Percentiles rank a stretch among this genome's conserved stretches.
Evolutionary conservation across 2,329 filamentous ascomycete species (phyloP).

Genomic region (Coniochaeta ligniaria): DNA sequence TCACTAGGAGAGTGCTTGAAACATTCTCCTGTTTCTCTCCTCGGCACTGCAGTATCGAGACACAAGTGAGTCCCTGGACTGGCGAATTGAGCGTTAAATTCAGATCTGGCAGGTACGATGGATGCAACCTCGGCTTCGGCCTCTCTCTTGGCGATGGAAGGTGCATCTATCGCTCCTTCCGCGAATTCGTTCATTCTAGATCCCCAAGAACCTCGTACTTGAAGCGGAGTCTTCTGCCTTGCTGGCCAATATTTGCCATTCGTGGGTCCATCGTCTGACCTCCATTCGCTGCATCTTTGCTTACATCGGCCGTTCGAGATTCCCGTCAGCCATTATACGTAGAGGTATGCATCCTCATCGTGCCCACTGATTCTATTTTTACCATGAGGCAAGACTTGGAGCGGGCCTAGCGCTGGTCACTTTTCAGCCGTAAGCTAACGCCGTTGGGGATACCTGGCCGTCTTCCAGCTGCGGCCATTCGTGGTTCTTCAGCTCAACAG

Average conservation of each 20-base stretch:
- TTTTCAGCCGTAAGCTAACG: background rate
- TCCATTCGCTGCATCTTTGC: background rate
- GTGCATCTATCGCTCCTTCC: no score
- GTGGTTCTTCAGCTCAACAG: no score
- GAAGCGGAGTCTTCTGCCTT: no score
- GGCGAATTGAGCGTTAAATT: background rate
- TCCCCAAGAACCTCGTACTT: no score
- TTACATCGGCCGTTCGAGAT: background rate
- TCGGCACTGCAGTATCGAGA: background rate
- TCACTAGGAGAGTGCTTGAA: background rate
- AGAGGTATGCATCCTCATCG: background rate
- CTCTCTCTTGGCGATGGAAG: background rate
- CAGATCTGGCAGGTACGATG: background rate
- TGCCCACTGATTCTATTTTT: background rate
- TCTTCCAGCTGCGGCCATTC: background rate
- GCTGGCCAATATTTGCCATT: no score
- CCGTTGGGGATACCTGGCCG: background rate
- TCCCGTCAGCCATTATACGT: no score
- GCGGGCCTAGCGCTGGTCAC: background rate
- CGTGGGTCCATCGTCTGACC: no score
- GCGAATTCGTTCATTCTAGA: no score
- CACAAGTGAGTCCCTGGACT: no score
- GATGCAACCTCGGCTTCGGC: background rate
- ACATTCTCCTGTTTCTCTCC: background rate
- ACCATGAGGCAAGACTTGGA: background rate